Base-by-base conservation (phyloP, 1,284 basidiomycete species). In the Tilletiaria anomala region DNA sequence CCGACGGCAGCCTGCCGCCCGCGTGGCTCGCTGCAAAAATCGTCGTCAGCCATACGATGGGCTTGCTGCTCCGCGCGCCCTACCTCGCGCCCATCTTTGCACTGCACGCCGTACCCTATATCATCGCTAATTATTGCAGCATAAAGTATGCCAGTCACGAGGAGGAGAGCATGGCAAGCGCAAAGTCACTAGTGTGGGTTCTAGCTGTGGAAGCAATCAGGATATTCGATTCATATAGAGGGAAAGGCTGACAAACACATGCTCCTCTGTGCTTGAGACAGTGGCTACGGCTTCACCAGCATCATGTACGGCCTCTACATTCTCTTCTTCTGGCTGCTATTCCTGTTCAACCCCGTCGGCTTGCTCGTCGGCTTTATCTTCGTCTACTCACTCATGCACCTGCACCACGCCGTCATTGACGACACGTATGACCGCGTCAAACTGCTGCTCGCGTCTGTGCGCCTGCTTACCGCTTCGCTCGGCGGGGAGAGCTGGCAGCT, bases 311-410 rank as follows among this genome's bases (percentile, higher is more conserved):
- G 44, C 16, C 36, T 54, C 8, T 40, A 45, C 45, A 50, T 51
- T 17, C 35, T 47, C 14, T 31, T 50, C 14, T 44, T 51, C 6
- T 45, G 47, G 11, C 37, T 50, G 41, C 51, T 56, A 16, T 59
- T 59, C 35, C 44, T 58, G 14, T 45, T 47, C 24, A 58, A 51
- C 6, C 47, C 55, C 3, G 19, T 26, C 15, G 56, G 56, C 18
- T 51, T 49, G 45, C 43, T 58, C 40, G 38, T 53, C 19, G 45
- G 51, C 6, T 44, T 50, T 3, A 29, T 43, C 4, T 32, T 41
- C 24, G 39, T 45, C 17, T 46, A 51, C 17, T 39, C 42, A 1
- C 31, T 53, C n/a, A 45, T 54, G 38, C 47, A 55, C 23, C 36
- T 17, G 8, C 32, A 51, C 6, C 51, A 51, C 0, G 51, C 42